Evolutionary conservation across 2,329 filamentous ascomycete genomes (phyloP), one percentile per base, ranked within the genome.

Genomic region (Ascocoryne sarcoides): DNA sequence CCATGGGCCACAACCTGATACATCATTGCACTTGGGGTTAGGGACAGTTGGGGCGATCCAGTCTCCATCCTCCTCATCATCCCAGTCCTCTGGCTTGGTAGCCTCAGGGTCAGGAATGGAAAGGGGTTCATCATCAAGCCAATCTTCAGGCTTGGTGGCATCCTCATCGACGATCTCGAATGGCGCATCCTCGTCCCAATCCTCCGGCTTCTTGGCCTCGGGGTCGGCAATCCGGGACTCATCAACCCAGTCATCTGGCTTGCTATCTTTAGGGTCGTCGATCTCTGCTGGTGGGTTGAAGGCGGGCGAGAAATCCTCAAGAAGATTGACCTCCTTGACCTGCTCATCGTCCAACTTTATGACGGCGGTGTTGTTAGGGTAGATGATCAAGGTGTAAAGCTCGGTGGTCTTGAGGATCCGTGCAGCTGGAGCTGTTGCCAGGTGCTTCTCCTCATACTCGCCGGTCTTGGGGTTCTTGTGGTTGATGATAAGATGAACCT

Each of bases 381-480:
- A 84, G 62, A 98, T 86, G 57, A 95, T 87, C 57, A 98, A 76
- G 46, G 92, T 96, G 76, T 98, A 98, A 49, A 98, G 82, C 65
- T 90, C 83, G 49, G 85, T 84, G 49, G 86, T 82, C 81, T 95
- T 96, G 71, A 80, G 75, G 59, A 94, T 92, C 63, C 82, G 84
- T 62, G 89, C 89, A 44, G 82, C 75, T 47, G 92, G 89, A 51
- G 90, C 82, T 57, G 75, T 76, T 62, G 76, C 79, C 50, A 98
- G 76, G 70, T 98, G 92, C 82, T 98, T 98, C 84, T 98, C 92
- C 77, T 98, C 90, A 61, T 98, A 98, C 68, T 95, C 87, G 71
- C 90, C 90, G 34, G 88, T 95, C 84, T 95, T 95, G 63, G 92
- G 92, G 79, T 96, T 98, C 85, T 96, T 98, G 84, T 98, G 92